Evolutionary conservation across 228 moss, liverwort and hornwort genomes (phyloP).

Genomic region (Sphagnum fallax): DNA sequence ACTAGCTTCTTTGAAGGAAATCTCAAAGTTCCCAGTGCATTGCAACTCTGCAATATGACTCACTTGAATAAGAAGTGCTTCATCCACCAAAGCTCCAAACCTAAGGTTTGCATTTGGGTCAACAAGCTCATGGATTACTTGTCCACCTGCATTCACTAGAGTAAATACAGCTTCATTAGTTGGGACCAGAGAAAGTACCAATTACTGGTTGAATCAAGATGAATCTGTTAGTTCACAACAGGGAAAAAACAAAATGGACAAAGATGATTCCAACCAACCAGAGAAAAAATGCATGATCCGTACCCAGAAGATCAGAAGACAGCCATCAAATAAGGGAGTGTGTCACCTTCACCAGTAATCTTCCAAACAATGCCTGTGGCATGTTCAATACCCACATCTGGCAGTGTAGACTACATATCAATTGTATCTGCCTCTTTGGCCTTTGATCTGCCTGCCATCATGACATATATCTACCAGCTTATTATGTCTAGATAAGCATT

Average conservation of each 20-base stretch:
- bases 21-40: no score
- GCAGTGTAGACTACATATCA: conserved; percentile 89
- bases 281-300: not conserved
- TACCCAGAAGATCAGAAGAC: not conserved
- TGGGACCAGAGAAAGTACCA: no score
- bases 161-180: no score
- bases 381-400: conserved; percentile 93
- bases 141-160: conserved; percentile 39
- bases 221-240: not conserved
- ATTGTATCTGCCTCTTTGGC: conserved; percentile 88
- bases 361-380: conserved; percentile 98
- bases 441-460: conserved; percentile 69
- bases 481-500: no score
- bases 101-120: conserved; percentile 96
- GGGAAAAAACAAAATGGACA: conserved; percentile 4
- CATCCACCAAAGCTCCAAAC: conserved; percentile 97
- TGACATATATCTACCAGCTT: no score
- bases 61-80: conserved; percentile 83
- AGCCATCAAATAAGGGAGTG: conserved; percentile 85
- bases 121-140: conserved; percentile 95
- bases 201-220: no score
- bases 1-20: not conserved
- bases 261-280: not conserved
- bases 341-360: conserved; percentile 91
- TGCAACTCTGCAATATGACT: conserved; percentile 10